Evolutionary conservation across 371 early-diverging fungal species (phyloP).

Genomic region (Cokeromyces recurvatus): DNA sequence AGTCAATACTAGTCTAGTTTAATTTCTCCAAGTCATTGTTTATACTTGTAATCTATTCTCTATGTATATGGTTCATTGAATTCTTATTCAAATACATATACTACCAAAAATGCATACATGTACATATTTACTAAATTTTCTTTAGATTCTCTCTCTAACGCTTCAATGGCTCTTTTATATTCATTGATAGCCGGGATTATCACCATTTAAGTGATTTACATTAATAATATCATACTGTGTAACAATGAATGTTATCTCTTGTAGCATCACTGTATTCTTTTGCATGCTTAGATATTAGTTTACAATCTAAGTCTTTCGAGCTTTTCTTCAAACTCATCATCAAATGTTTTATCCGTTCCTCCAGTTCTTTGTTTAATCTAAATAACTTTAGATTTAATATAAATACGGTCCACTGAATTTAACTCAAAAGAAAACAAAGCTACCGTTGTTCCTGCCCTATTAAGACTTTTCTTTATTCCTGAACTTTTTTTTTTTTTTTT

Average conservation of each 20-base stretch:
- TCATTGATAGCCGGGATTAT: slow-evolving; percentile 47
- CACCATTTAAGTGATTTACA: slow-evolving; percentile 54
- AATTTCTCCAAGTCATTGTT: too few species aligned
- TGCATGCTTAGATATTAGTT: slow-evolving; percentile 69
- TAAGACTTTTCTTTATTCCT: slow-evolving; percentile 69
- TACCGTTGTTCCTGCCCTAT: slow-evolving; percentile 74
- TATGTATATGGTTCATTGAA: too few species aligned
- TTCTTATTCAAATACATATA: too few species aligned
- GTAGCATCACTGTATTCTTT: slow-evolving; percentile 82
- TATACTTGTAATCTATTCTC: too few species aligned
- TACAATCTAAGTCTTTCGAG: slow-evolving; percentile 72
- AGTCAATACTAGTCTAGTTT: too few species aligned
- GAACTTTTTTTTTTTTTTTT: too few species aligned
- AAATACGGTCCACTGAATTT: neutral
- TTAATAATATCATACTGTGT: slow-evolving; percentile 36
- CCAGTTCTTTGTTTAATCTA: slow-evolving; percentile 66
- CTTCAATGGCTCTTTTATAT: slow-evolving; percentile 70
- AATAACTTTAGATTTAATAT: neutral
- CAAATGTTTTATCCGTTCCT: slow-evolving; percentile 66
- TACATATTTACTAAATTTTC: slow-evolving; percentile 67
- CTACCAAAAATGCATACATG: too few species aligned
- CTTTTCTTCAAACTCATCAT: slow-evolving; percentile 80
- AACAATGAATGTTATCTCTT: slow-evolving; percentile 28
- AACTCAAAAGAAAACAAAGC: neutral
- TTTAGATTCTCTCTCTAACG: slow-evolving; percentile 74